Evolutionary conservation across 352 stramenopile genomes (phyloP).

Genomic region (Blastocystis hominis): DNA sequence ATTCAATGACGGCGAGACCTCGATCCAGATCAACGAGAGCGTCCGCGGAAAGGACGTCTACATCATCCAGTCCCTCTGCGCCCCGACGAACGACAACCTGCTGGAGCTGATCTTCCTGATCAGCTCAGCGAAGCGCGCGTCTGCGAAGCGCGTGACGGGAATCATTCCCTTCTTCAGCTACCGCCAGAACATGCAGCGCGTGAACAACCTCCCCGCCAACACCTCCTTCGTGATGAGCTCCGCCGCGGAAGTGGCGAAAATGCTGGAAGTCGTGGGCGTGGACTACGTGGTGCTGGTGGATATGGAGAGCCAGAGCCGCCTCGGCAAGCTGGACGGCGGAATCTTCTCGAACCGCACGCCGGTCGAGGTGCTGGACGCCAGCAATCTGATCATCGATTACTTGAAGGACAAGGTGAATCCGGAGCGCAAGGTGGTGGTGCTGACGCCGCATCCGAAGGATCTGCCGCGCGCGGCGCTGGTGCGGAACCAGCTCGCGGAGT

Average conservation of each 20-base stretch:
- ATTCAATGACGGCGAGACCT: conserved; percentile 82
- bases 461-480: conserved; percentile 59
- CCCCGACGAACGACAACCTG: conserved; percentile 83
- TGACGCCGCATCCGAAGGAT: conserved; percentile 59
- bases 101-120: conserved; percentile 86
- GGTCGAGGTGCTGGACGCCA: conserved; percentile 41
- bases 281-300: conserved; percentile 80
- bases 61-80: conserved; percentile 81
- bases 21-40: conserved; percentile 80
- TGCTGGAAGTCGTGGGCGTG: conserved; percentile 80
- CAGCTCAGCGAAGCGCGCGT: conserved; percentile 79
- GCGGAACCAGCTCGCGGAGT: conserved; percentile 86
- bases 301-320: conserved; percentile 59
- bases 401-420: conserved; percentile 45
- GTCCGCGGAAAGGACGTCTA: conserved; percentile 85
- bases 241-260: conserved; percentile 76
- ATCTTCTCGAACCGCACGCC: conserved; percentile 24
- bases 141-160: conserved; percentile 81
- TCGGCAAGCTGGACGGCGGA: conserved; percentile 26
- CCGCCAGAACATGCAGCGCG: conserved; percentile 59
- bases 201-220: not conserved
- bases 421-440: conserved; percentile 42
- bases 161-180: conserved; percentile 76
- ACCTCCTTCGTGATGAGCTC: conserved; percentile 81
- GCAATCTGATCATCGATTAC: conserved; percentile 18